Percentiles rank a stretch among this genome's conserved stretches.
Evolutionary conservation across 139 green algal species (phyloP).

Genomic region (Desmodesmus armatus): DNA sequence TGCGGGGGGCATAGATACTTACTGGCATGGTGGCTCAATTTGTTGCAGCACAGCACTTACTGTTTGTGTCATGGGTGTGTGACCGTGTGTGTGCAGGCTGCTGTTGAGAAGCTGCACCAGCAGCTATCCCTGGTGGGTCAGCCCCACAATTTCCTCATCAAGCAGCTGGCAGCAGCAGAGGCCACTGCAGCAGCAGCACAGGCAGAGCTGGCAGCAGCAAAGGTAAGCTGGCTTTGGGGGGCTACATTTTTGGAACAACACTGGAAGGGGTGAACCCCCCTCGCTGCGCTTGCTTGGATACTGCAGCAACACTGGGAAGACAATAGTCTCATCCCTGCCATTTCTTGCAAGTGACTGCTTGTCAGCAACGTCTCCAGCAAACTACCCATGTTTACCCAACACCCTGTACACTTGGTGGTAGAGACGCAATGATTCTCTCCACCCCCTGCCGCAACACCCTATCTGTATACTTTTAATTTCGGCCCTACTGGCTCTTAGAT

Average conservation of each 20-base stretch:
- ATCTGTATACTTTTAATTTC: neutral
- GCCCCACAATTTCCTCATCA: constrained; percentile 12
- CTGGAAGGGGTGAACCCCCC: too few relatives aligned
- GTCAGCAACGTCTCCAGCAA: neutral
- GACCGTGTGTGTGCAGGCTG: too few relatives aligned
- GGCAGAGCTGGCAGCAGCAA: neutral
- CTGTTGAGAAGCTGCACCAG: constrained; percentile 22
- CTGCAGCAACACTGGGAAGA: neutral
- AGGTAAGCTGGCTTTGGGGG: constrained; percentile 1
- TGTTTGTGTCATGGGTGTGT: too few relatives aligned
- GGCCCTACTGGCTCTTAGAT: neutral
- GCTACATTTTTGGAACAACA: neutral
- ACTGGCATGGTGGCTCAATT: too few relatives aligned
- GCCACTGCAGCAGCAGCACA: neutral
- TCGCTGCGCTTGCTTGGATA: neutral
- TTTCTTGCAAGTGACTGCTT: neutral
- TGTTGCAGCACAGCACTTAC: too few relatives aligned
- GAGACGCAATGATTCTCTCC: neutral
- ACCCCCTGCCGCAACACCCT: neutral
- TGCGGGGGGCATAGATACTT: too few relatives aligned
- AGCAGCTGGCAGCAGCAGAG: constrained; percentile 23
- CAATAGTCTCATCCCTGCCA: neutral
- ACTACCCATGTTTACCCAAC: neutral
- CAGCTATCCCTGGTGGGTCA: constrained; percentile 22
- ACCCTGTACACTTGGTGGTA: neutral